A percentile compares a stretch with the other conserved stretches of the same genome.
Conservation (phyloP, 305 asterid species). For the Fraxinus floribunda region DNA sequence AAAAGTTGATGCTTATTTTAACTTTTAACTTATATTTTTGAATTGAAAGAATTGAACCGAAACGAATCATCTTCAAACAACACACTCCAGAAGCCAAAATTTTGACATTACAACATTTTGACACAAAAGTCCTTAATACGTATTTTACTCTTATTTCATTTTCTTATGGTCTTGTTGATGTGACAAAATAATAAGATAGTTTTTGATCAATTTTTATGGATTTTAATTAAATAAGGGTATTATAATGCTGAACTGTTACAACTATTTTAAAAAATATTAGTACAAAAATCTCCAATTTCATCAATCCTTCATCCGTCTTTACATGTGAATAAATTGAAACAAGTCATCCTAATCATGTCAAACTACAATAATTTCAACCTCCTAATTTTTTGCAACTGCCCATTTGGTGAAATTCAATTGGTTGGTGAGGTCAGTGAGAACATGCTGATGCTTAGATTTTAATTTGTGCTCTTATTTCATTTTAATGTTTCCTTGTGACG, state of each 20-base stretch:
- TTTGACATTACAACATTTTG: not conserved
- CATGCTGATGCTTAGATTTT: not conserved
- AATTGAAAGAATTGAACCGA: not conserved
- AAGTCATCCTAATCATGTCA: too few relatives aligned
- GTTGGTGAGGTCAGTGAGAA: not conserved
- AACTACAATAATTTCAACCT: not conserved
- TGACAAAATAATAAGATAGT: not conserved
- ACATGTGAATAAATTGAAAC: too few relatives aligned
- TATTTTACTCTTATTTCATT: not conserved
- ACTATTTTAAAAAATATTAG: not conserved
- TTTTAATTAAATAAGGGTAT: not conserved
- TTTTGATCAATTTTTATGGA: not conserved
- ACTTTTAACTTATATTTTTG: not conserved
- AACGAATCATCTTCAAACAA: not conserved
- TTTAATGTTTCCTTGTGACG: not conserved
- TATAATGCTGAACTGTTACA: not conserved
- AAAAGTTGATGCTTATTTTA: not conserved
- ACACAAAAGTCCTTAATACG: not conserved
- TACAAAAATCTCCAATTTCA: not conserved
- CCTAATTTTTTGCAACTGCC: not conserved
- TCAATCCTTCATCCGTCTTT: not conserved
- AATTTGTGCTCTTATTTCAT: not conserved
- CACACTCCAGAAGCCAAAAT: not conserved
- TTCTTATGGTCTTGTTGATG: not conserved
- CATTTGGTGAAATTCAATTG: not conserved